These are phyloP conservation scores for Rhododendron mucronatum DNA, from an alignment of 148 eudicot genomes.

Conservation along the genomic window DNA sequence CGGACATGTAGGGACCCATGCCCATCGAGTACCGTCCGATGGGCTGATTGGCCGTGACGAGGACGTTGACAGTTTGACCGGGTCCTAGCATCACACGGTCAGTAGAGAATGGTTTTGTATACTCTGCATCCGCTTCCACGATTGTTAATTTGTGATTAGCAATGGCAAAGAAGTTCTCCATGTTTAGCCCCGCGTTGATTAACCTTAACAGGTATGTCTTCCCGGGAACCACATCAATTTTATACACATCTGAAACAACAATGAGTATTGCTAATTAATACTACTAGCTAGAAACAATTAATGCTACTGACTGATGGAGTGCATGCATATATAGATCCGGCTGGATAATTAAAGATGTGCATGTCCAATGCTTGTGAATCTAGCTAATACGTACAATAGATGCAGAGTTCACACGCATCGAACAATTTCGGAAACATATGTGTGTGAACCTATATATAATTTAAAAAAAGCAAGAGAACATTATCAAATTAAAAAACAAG, in stretches of 20 bases:
- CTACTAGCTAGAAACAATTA: no score
- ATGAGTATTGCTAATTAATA: not conserved
- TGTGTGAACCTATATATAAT: no score
- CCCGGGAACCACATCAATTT: constrained; percentile 46
- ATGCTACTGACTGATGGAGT: no score
- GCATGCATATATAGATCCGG: no score
- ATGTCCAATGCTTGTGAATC: no score
- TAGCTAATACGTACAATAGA: no score
- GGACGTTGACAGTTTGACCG: constrained; percentile 57
- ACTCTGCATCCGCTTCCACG: constrained; percentile 63
- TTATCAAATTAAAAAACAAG: not conserved
- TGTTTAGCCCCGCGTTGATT: constrained; percentile 57
- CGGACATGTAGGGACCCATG: constrained; percentile 64
- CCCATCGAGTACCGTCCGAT: constrained; percentile 47
- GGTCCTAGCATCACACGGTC: constrained; percentile 58
- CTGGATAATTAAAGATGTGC: no score
- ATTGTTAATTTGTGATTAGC: constrained; percentile 61
- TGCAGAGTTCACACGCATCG: no score
- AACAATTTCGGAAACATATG: no score
- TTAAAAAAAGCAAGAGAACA: not conserved
- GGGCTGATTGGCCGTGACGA: constrained; percentile 44
- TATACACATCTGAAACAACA: constrained; percentile 40
- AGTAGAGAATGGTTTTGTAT: constrained; percentile 47
- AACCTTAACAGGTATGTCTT: constrained; percentile 56
- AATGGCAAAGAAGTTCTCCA: constrained; percentile 54